Conservation (phyloP, 352 stramenopile species). For the Globisporangium sylvaticum region DNA sequence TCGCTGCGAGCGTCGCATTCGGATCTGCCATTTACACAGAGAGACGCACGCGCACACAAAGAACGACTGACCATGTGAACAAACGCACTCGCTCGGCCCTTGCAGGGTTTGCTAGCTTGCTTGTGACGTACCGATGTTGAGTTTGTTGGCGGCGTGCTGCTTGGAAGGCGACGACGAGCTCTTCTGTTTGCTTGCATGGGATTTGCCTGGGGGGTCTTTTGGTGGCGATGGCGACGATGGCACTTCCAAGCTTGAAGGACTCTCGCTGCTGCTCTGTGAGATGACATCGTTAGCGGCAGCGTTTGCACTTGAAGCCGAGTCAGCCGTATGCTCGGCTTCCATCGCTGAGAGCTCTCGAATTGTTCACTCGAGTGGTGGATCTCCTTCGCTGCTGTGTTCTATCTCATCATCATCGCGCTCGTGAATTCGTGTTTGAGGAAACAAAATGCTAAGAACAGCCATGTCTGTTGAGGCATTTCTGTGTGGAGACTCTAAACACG, state of each 20-base stretch:
- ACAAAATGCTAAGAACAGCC: neutral
- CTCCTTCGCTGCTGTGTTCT: neutral
- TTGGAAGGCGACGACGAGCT: slow-evolving; percentile 17
- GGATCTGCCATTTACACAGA: slow-evolving; percentile 22
- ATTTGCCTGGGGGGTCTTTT: neutral
- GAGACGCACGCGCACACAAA: neutral
- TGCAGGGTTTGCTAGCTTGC: neutral
- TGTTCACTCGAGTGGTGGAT: neutral
- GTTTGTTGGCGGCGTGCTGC: slow-evolving; percentile 24
- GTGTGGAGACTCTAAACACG: no score
- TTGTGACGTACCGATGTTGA: slow-evolving; percentile 32
- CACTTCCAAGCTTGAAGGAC: neutral
- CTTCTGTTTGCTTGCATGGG: neutral
- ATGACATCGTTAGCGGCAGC: neutral
- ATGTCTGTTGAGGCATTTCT: no score
- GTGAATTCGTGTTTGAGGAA: neutral
- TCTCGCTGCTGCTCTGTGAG: neutral
- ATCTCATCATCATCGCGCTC: neutral
- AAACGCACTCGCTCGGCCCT: neutral
- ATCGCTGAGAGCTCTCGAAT: neutral
- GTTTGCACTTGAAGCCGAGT: neutral
- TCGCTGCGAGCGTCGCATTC: slow-evolving; percentile 44
- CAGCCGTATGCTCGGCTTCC: neutral
- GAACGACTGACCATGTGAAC: neutral
- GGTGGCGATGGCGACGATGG: neutral